Percentiles rank a stretch among this genome's conserved stretches.
These are phyloP conservation scores for Capsicum pubescens DNA, from an alignment of 257 asterid species.

Conservation along the genomic window DNA sequence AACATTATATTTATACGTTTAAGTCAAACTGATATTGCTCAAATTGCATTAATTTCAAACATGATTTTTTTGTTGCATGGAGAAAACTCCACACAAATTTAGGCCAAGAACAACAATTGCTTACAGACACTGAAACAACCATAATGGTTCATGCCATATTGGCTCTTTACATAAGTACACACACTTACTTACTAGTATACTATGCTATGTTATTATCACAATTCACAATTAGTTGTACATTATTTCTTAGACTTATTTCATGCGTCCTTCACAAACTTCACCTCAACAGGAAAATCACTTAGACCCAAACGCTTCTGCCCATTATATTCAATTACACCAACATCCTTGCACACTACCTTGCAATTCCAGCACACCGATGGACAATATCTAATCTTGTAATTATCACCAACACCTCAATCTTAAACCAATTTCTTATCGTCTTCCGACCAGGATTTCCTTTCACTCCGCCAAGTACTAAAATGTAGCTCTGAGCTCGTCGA, in stretches of 20 bases:
- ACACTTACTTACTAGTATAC: not conserved
- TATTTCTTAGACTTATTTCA: not conserved
- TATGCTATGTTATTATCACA: not conserved
- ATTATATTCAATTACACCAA: not conserved
- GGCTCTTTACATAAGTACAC: not conserved
- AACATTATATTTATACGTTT: too few relatives aligned
- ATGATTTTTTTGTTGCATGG: too few relatives aligned
- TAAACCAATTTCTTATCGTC: not conserved
- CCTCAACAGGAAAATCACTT: not conserved
- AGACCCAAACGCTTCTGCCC: not conserved
- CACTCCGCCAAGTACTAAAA: not conserved
- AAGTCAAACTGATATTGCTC: too few relatives aligned
- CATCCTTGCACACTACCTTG: not conserved
- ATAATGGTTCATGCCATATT: not conserved
- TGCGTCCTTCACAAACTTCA: not conserved
- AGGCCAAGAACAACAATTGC: not conserved
- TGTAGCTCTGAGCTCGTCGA: not conserved
- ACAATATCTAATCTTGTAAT: not conserved
- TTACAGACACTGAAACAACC: too few relatives aligned
- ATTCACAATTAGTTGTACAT: not conserved
- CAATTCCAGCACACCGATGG: not conserved
- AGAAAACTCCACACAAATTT: too few relatives aligned
- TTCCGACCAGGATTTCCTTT: not conserved
- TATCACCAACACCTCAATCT: slow-evolving; percentile 9
- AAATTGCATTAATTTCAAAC: too few relatives aligned